phyloP scores from a whole-genome alignment of 2,329 filamentous ascomycete genomes.

The Verticillium nonalfalfae region DNA sequence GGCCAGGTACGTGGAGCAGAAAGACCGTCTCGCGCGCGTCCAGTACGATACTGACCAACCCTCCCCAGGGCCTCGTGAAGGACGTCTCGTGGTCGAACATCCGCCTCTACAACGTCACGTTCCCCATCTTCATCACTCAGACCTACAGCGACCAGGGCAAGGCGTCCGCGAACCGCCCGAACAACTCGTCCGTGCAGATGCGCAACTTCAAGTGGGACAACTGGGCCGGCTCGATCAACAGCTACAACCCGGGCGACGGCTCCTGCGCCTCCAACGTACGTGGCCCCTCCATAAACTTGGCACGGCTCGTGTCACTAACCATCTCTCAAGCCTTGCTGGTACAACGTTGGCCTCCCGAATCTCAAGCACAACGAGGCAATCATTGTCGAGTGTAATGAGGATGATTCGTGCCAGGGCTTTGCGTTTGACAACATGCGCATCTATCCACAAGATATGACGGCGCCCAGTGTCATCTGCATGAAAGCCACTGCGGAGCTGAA shows the following conservation, averaged over 20 bases:
- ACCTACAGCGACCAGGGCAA: constrained; percentile 31
- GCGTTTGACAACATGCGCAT: constrained; percentile 22
- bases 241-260: constrained; percentile 31
- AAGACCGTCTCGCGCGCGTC: background rate
- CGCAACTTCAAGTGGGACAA: constrained; percentile 32
- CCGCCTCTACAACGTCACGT: constrained; percentile 33
- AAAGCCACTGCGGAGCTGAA: constrained; percentile 25
- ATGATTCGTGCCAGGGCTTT: constrained; percentile 28
- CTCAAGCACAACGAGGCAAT: constrained; percentile 32
- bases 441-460: constrained; percentile 19
- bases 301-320: background rate
- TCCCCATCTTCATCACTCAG: constrained; percentile 39
- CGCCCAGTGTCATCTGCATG: constrained; percentile 25
- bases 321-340: constrained; percentile 30
- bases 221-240: constrained; percentile 34
- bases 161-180: constrained; percentile 22
- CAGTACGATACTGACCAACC: background rate
- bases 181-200: constrained; percentile 32
- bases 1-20: constrained; percentile 15
- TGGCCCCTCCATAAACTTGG: background rate
- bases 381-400: constrained; percentile 33
- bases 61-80: constrained; percentile 26
- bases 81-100: constrained; percentile 38
- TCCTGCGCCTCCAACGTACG: constrained; percentile 27
- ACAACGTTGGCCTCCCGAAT: constrained; percentile 27